phyloP scores from a whole-genome alignment of 768 basidiomycete species.

The Boletus fagicola region DNA sequence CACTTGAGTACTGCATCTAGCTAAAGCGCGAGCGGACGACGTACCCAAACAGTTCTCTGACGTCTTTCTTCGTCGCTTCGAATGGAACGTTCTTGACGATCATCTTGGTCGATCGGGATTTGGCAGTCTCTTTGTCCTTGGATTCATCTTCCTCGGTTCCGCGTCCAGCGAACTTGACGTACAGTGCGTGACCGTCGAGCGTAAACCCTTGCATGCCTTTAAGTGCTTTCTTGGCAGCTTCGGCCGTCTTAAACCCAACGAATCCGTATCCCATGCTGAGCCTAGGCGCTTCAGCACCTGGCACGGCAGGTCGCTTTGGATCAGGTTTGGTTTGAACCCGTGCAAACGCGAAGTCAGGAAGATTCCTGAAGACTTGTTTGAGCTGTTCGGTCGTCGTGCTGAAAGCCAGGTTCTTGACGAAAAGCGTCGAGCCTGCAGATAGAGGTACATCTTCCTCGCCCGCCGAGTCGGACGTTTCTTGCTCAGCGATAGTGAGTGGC shows the following conservation, averaged over 20 bases:
- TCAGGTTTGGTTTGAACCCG: conserved; percentile 90
- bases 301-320: conserved; percentile 55
- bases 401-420: conserved; percentile 95
- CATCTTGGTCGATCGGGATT: conserved; percentile 84
- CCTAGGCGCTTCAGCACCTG: conserved; percentile 40
- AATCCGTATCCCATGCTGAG: conserved; percentile 98
- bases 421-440: conserved; percentile 79
- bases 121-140: conserved; percentile 39
- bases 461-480: conserved; percentile 31
- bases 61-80: conserved; percentile 91
- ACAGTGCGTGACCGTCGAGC: conserved; percentile 82
- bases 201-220: conserved; percentile 78
- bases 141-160: conserved; percentile 61
- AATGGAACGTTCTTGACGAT: conserved; percentile 98
- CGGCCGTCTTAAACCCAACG: conserved; percentile 78
- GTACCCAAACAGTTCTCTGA: conserved; percentile 85
- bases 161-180: conserved; percentile 84
- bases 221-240: conserved; percentile 71
- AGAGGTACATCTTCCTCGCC: conserved; percentile 42
- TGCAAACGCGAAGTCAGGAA: conserved; percentile 83
- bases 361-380: conserved; percentile 60
- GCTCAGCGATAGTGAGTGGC: conserved; percentile 47
- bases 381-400: conserved; percentile 79
- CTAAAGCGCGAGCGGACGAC: conserved; percentile 32
- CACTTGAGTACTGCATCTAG: background rate